Conservation (phyloP, 805 yeast species). For the Sugiyamaella americana region DNA sequence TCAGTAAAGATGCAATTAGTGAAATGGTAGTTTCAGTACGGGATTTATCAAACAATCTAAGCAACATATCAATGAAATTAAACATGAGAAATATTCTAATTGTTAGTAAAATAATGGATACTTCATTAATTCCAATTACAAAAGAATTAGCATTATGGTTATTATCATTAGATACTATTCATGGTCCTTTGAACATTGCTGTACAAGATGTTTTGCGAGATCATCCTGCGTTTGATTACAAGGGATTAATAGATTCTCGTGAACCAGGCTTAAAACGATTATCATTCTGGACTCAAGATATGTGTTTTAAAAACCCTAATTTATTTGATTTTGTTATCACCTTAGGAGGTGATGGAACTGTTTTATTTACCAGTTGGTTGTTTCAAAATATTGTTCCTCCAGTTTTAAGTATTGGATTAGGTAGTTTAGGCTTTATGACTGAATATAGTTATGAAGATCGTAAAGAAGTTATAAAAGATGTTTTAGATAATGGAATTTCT, state of each 20-base stretch:
- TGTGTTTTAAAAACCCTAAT: slow-evolving; percentile 41
- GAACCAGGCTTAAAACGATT: slow-evolving; percentile 41
- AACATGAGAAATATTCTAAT: slow-evolving; percentile 23
- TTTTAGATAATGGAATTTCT: slow-evolving; percentile 40
- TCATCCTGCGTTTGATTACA: slow-evolving; percentile 58
- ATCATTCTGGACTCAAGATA: slow-evolving; percentile 63
- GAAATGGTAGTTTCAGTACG: slow-evolving; percentile 29
- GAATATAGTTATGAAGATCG: slow-evolving; percentile 47
- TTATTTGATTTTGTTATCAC: slow-evolving; percentile 74
- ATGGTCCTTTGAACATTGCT: slow-evolving; percentile 30
- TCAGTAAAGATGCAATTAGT: slow-evolving; percentile 26
- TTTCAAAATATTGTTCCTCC: slow-evolving; percentile 90
- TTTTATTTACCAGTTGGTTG: slow-evolving; percentile 76
- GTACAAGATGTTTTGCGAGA: slow-evolving; percentile 65
- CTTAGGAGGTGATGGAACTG: slow-evolving; percentile 97
- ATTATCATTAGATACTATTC: slow-evolving; percentile 17
- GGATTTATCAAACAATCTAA: slow-evolving; percentile 28
- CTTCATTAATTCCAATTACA: slow-evolving; percentile 18
- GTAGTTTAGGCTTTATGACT: slow-evolving; percentile 88
- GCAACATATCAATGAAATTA: slow-evolving; percentile 24
- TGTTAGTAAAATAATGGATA: slow-evolving; percentile 24
- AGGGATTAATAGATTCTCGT: slow-evolving; percentile 43
- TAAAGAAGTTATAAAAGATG: slow-evolving; percentile 32
- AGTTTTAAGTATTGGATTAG: slow-evolving; percentile 78
- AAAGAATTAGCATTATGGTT: slow-evolving; percentile 23